A percentile compares a stretch with the other conserved stretches of the same genome.
Evolutionary conservation across 1,284 basidiomycete genomes (phyloP).

Genomic region (Ceratobasidium sp.): DNA sequence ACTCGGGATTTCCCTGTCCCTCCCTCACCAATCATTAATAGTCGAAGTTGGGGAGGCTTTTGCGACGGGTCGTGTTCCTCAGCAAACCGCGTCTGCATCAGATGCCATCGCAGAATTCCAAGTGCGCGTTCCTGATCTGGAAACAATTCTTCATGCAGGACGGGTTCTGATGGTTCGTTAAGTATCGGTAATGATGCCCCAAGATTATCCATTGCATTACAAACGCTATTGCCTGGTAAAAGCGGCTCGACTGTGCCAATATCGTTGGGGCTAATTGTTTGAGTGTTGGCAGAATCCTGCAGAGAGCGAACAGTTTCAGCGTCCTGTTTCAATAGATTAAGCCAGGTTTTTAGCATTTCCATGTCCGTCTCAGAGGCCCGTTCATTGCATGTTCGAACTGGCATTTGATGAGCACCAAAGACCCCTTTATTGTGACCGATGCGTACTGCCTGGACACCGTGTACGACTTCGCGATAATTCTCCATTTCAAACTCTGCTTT

Average conservation of each 20-base stretch:
- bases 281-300: too few relatives aligned
- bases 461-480: background rate
- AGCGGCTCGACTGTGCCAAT: constrained; percentile 1
- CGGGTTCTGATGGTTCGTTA: background rate
- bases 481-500: background rate
- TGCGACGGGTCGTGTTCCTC: background rate
- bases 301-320: too few relatives aligned
- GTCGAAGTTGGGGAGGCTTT: constrained; percentile 51
- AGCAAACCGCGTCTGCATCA: background rate
- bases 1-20: constrained; percentile 59
- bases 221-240: too few relatives aligned
- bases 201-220: background rate
- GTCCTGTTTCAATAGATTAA: background rate
- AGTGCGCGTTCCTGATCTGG: constrained; percentile 36
- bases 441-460: constrained; percentile 9
- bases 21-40: constrained; percentile 57
- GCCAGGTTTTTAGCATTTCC: background rate
- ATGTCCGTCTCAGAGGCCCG: background rate
- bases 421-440: background rate
- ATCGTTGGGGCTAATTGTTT: background rate
- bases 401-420: background rate
- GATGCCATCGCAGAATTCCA: constrained; percentile 28
- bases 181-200: too few relatives aligned
- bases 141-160: background rate
- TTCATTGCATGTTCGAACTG: background rate